Evolutionary conservation across 805 yeast genomes (phyloP).

Genomic region (Cyberlindnera samutprakarnensis): DNA sequence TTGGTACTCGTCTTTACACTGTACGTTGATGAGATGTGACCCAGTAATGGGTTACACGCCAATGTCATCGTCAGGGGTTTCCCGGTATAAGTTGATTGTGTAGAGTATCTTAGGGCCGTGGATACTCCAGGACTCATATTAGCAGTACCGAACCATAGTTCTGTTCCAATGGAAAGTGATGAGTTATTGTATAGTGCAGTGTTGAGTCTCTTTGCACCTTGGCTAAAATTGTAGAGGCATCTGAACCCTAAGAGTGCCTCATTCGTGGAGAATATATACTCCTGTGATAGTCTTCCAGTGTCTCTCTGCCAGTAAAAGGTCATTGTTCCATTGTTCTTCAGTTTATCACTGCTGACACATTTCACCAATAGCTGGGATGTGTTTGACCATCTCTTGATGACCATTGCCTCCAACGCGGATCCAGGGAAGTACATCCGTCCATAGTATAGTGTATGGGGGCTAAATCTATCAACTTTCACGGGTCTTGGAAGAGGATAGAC

Average conservation of each 20-base stretch:
- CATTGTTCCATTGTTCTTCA: constrained; percentile 47
- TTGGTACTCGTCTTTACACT: constrained; percentile 71
- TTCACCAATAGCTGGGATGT: constrained; percentile 62
- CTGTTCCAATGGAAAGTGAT: constrained; percentile 70
- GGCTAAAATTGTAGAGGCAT: constrained; percentile 57
- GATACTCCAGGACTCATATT: constrained; percentile 88
- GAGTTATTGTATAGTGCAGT: constrained; percentile 50
- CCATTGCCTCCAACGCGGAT: constrained; percentile 80
- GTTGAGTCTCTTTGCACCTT: constrained; percentile 29
- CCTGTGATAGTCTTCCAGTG: constrained; percentile 55
- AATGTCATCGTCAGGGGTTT: constrained; percentile 85
- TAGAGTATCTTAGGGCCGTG: constrained; percentile 75
- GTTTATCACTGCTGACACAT: constrained; percentile 61
- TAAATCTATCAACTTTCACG: neutral
- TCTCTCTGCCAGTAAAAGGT: constrained; percentile 69
- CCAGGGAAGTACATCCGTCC: constrained; percentile 89
- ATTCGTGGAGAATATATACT: constrained; percentile 72
- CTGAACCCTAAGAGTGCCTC: constrained; percentile 81
- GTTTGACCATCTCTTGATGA: constrained; percentile 52
- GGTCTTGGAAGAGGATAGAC: constrained; percentile 20
- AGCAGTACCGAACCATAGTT: constrained; percentile 78
- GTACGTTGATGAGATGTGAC: constrained; percentile 82
- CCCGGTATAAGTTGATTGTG: constrained; percentile 79
- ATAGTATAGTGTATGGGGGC: constrained; percentile 46
- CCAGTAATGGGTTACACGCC: constrained; percentile 82